phyloP scores from a whole-genome alignment of 1,284 basidiomycete genomes.

The Bondarzewia mesenterica region DNA sequence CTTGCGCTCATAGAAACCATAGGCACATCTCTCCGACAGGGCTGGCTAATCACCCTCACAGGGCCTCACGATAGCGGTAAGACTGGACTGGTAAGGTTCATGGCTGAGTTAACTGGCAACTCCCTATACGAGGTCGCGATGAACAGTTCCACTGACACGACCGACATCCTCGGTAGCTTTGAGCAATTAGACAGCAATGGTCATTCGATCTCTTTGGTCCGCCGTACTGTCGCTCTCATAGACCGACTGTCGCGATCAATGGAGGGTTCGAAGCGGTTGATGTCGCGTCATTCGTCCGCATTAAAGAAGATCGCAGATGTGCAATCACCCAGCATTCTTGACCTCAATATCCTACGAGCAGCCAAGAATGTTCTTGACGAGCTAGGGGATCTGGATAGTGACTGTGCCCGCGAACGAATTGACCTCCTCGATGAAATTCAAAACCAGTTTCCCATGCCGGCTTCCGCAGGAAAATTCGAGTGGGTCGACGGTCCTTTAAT shows the following conservation, averaged over 20 bases:
- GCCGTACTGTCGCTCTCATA: constrained; percentile 31
- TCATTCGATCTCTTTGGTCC: constrained; percentile 30
- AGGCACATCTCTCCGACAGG: constrained; percentile 66
- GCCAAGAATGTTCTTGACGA: constrained; percentile 10
- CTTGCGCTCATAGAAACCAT: constrained; percentile 71
- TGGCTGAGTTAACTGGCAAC: constrained; percentile 71
- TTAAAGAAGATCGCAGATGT: not conserved
- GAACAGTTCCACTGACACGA: constrained; percentile 87
- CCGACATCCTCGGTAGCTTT: constrained; percentile 92
- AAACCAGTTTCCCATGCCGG: constrained; percentile 7
- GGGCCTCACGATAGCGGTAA: constrained; percentile 78
- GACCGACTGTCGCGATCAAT: constrained; percentile 32
- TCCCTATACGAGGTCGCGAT: constrained; percentile 70
- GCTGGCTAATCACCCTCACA: constrained; percentile 86
- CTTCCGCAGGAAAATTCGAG: constrained; percentile 62
- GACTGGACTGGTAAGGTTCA: constrained; percentile 62
- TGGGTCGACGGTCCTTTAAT: constrained; percentile 98
- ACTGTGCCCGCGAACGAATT: constrained; percentile 1
- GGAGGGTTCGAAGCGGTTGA: constrained; percentile 23
- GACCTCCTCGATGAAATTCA: constrained; percentile 6
- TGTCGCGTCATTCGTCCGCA: not conserved
- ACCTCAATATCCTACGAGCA: constrained; percentile 5
- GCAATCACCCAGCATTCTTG: constrained; percentile 2
- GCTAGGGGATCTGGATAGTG: constrained; percentile 3
- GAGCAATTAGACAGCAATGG: constrained; percentile 72